Conservation (phyloP, 208 protist species). For the Crithidia mellificae region DNA sequence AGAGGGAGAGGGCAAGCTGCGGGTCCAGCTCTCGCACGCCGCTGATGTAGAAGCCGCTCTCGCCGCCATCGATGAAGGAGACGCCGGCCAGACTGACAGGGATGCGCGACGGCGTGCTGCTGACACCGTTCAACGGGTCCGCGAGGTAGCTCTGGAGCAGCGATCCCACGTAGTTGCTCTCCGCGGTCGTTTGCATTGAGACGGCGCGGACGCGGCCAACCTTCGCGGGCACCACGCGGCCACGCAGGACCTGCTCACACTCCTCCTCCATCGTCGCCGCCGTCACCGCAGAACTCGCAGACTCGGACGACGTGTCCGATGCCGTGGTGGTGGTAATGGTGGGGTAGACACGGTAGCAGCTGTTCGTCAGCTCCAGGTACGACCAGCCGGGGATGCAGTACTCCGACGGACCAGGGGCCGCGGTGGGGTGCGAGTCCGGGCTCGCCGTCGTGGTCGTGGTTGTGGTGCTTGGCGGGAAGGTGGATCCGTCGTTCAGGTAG, state of each 20-base stretch:
- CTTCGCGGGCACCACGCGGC: slow-evolving; percentile 24
- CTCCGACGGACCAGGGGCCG: slow-evolving; percentile 7
- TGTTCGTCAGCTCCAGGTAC: slow-evolving; percentile 17
- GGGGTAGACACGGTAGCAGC: slow-evolving; percentile 44
- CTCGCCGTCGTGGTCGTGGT: slow-evolving; percentile 29
- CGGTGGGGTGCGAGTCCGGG: slow-evolving; percentile 7
- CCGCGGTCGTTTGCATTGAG: slow-evolving; percentile 35
- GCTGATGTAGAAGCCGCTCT: slow-evolving; percentile 50
- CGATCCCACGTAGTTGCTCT: slow-evolving; percentile 53
- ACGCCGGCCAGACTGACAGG: slow-evolving; percentile 49
- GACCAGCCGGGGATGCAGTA: slow-evolving; percentile 35
- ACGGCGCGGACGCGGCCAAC: slow-evolving; percentile 41
- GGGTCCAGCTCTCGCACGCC: slow-evolving; percentile 34
- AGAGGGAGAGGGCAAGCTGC: slow-evolving; percentile 39
- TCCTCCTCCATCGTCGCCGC: slow-evolving; percentile 44
- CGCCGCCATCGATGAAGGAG: slow-evolving; percentile 52
- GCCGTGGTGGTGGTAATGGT: not conserved
- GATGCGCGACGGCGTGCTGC: not conserved
- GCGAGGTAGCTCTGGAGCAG: slow-evolving; percentile 32
- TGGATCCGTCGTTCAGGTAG: slow-evolving; percentile 70
- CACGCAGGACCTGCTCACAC: slow-evolving; percentile 40
- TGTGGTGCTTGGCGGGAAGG: slow-evolving; percentile 21
- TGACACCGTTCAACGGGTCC: not conserved
- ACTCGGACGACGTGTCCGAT: not conserved
- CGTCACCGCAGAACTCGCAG: no score